A percentile compares a stretch with the other conserved stretches of the same genome.
Conservation (phyloP, 2,329 filamentous ascomycete species). For the Xylariaceae sp. region DNA sequence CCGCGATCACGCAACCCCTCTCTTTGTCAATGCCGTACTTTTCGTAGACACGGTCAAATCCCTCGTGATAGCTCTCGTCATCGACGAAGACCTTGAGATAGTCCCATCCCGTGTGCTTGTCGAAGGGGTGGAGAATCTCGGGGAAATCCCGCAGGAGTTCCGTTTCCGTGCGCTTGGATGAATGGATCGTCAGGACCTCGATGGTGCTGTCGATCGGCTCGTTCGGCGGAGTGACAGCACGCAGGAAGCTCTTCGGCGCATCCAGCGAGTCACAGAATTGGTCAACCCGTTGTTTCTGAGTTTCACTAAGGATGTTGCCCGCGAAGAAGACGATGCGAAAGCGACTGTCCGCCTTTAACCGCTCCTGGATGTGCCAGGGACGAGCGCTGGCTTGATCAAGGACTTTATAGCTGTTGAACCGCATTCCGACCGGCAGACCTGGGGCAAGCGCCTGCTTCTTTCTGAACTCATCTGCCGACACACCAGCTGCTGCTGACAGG, state of each 20-base stretch:
- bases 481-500: conserved; percentile 1
- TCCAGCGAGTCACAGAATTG: conserved; percentile 42
- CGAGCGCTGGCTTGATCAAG: conserved; percentile 51
- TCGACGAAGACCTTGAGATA: conserved; percentile 57
- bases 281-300: conserved; percentile 42
- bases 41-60: conserved; percentile 46
- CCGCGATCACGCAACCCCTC: conserved; percentile 53
- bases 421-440: conserved; percentile 46
- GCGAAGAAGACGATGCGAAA: conserved; percentile 59
- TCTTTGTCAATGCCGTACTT: conserved; percentile 54
- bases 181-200: conserved; percentile 59
- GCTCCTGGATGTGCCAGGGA: conserved; percentile 54
- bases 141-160: conserved; percentile 49
- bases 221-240: conserved; percentile 2
- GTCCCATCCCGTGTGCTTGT: conserved; percentile 45
- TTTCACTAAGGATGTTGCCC: conserved; percentile 44
- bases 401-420: conserved; percentile 54
- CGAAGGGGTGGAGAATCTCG: conserved; percentile 42
- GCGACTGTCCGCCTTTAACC: conserved; percentile 48
- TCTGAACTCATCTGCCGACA: conserved; percentile 12
- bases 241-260: conserved; percentile 22
- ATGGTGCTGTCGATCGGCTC: conserved; percentile 33
- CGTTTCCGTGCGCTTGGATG: conserved; percentile 43
- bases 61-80: conserved; percentile 50
- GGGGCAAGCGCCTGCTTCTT: conserved; percentile 39